These are phyloP conservation scores for Trichoderma hamatum DNA, from an alignment of 2,329 filamentous ascomycete species.

Conservation along the genomic window DNA sequence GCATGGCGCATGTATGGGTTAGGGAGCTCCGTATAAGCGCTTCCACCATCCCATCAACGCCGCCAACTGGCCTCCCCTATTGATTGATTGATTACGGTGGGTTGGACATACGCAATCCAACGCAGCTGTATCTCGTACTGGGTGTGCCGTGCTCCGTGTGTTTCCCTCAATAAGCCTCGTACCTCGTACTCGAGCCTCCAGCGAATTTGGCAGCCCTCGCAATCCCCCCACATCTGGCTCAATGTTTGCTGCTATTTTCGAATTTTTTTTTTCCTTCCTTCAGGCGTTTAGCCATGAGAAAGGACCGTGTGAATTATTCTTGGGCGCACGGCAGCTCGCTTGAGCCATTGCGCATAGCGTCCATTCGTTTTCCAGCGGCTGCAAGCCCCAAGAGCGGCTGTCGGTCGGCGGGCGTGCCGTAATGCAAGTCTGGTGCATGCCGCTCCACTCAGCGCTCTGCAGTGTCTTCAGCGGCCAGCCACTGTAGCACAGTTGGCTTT, in stretches of 20 bases:
- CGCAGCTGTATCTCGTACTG: not conserved
- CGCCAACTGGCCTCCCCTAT: not conserved
- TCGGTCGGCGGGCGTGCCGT: constrained; percentile 3
- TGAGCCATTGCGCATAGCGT: not conserved
- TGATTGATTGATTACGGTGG: not conserved
- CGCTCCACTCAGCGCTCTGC: constrained; percentile 3
- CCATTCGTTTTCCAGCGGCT: not conserved
- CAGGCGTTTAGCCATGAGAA: not conserved
- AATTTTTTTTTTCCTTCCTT: not conserved
- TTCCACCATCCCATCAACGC: not conserved
- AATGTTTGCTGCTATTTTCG: not conserved
- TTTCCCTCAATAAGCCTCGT: not conserved
- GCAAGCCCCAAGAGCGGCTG: constrained; percentile 4
- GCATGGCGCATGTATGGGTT: not conserved
- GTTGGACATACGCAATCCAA: not conserved
- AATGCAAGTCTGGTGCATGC: constrained; percentile 6
- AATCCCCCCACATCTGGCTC: not conserved
- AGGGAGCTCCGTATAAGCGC: not conserved
- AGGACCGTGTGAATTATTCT: not conserved
- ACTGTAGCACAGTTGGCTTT: constrained; percentile 4
- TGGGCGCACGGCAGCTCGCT: not conserved
- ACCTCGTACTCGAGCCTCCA: not conserved
- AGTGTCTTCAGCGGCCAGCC: constrained; percentile 19
- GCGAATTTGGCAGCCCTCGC: not conserved
- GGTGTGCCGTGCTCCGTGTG: not conserved